Evolutionary conservation across 768 basidiomycete species (phyloP).

Genomic region (Russula sp.): DNA sequence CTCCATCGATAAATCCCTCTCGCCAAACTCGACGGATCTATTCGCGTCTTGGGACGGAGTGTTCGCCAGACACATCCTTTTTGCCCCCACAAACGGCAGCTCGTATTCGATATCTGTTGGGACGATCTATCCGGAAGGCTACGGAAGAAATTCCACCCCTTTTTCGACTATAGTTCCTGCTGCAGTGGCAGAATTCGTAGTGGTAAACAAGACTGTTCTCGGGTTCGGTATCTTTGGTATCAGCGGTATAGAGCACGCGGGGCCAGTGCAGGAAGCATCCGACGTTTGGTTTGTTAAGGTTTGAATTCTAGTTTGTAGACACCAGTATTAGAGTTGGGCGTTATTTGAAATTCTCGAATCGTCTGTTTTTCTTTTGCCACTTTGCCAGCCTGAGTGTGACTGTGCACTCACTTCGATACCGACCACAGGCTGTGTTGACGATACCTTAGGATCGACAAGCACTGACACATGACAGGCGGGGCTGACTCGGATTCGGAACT

Average conservation of each 20-base stretch:
- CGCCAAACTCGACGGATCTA: background rate
- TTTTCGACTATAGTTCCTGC: background rate
- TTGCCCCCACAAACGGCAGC: background rate
- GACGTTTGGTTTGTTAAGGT: constrained; percentile 13
- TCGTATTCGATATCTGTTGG: background rate
- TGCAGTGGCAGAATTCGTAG: background rate
- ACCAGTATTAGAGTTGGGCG: background rate
- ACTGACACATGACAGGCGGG: background rate
- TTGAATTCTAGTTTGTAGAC: no score
- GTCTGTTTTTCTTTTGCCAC: no score
- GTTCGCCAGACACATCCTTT: background rate
- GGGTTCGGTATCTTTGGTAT: constrained; percentile 4
- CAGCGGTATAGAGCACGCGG: background rate
- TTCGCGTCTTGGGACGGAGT: background rate
- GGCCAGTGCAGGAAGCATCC: background rate
- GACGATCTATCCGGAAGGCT: constrained; percentile 13
- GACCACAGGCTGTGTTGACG: no score
- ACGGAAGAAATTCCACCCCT: constrained; percentile 10
- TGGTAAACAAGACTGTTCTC: background rate
- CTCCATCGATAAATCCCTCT: no score
- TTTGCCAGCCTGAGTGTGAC: no score
- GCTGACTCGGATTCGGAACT: background rate
- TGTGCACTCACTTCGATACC: no score
- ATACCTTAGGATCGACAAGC: background rate
- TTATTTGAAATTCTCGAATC: background rate